Evolutionary conservation across 768 basidiomycete genomes (phyloP), one percentile per base, ranked within the genome.

Genomic region (Chalciporus pseudorubinellus): DNA sequence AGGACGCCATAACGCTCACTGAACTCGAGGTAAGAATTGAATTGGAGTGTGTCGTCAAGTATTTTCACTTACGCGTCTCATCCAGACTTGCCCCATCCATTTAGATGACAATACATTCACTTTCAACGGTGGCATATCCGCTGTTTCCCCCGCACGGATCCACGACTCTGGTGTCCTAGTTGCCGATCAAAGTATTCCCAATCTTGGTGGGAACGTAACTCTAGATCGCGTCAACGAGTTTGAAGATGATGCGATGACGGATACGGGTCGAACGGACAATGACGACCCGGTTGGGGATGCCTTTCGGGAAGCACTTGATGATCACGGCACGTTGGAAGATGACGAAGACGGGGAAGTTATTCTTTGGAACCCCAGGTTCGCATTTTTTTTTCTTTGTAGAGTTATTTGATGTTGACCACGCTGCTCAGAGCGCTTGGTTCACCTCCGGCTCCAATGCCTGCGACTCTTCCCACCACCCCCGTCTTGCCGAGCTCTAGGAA

Each of bases 271-370:
- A 38, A 89, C 87, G 2, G 91, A 92, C 41, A 68, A 69, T 10
- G 90, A 92, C 55, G 95, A 95, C 60, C 83, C 87, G 0, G 79
- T 97, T 29, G 79, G 76, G 11, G 80, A 84, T 11, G 87, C 82
- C 5, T 85, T 90, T 61, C 70, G 78, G 22, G 69, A 79, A 61
- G 77, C 70, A 24, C 60, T 78, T 9, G 70, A 70, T 34, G 72
- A 65, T 34, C 70, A 76, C 16, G 72, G 46, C 3, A 9, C 18
- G 16, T 33, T 45, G 6, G 66, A 67, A 19, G 78, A 80, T 4
- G 79, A 79, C 1, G 79, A 82, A 9, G 84, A 84, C 2, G 76
- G 76, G 31, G 79, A 83, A 7, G 88, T 92, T 18, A 84, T 93
- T 58, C 84, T 98, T 43, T 87, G 84, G 72, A 78, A 87, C 64